Conservation (phyloP, 2,329 filamentous ascomycete genomes). For the Camptophora hylomeconis region DNA sequence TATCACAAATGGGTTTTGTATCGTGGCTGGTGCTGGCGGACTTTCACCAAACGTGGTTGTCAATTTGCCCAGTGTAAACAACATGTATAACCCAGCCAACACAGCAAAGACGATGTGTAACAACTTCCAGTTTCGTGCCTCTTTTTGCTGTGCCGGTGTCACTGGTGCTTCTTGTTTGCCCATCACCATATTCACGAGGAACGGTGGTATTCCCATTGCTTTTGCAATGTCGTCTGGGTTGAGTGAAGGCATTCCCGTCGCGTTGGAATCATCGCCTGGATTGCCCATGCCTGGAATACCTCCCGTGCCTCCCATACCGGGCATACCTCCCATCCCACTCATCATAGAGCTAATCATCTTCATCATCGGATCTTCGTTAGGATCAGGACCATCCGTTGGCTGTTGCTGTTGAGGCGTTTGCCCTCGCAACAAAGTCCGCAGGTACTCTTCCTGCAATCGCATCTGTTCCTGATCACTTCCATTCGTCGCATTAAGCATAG, state of each 20-base stretch:
- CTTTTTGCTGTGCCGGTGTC: slow-evolving; percentile 24
- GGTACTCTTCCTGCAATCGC: slow-evolving; percentile 28
- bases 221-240: slow-evolving; percentile 16
- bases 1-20: slow-evolving; percentile 31
- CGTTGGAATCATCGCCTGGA: slow-evolving; percentile 6
- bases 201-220: slow-evolving; percentile 18
- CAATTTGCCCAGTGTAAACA: slow-evolving; percentile 25
- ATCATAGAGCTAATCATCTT: slow-evolving; percentile 41
- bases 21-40: slow-evolving; percentile 31
- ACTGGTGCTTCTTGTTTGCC: slow-evolving; percentile 25
- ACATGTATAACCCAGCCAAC: slow-evolving; percentile 40
- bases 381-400: slow-evolving; percentile 12
- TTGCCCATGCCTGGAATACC: slow-evolving; percentile 4
- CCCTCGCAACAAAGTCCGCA: slow-evolving; percentile 17
- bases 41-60: slow-evolving; percentile 25
- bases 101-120: slow-evolving; percentile 47
- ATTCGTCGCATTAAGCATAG: slow-evolving; percentile 7
- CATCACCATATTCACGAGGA: slow-evolving; percentile 25
- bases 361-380: slow-evolving; percentile 39
- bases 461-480: slow-evolving; percentile 20
- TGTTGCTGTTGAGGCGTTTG: slow-evolving; percentile 16
- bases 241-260: slow-evolving; percentile 7
- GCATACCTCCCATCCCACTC: slow-evolving; percentile 20
- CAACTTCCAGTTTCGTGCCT: slow-evolving; percentile 38
- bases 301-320: not conserved